phyloP scores from a whole-genome alignment of 1,139 yeast species.

The Geotrichum bryndzae region DNA sequence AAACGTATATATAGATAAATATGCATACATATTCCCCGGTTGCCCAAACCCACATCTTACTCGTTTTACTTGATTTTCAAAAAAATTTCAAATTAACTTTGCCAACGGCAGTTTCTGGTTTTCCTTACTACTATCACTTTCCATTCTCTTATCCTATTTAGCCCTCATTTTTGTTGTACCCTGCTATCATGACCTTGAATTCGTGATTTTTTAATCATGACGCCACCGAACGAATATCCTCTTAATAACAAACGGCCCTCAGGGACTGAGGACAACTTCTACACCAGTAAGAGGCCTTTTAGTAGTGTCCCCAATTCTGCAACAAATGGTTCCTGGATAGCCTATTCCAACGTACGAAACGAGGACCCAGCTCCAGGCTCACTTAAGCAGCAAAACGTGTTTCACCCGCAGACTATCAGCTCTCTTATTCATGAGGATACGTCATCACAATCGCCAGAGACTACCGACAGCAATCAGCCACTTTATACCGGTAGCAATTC shows the following conservation, averaged over 20 bases:
- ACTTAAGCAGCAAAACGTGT: not conserved
- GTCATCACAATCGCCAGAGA: not conserved
- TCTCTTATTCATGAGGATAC: not conserved
- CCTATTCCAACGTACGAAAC: not conserved
- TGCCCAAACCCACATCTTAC: not conserved
- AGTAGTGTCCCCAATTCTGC: not conserved
- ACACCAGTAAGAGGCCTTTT: not conserved
- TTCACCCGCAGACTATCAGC: not conserved
- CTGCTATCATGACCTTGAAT: not conserved
- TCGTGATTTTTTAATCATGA: not conserved
- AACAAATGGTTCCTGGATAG: not conserved
- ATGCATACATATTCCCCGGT: not conserved
- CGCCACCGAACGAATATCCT: not conserved
- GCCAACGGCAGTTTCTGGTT: not conserved
- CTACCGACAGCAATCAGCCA: conserved; percentile 1
- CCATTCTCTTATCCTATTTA: not conserved
- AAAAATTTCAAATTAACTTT: not conserved
- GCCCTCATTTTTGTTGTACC: not conserved
- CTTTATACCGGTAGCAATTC: conserved; percentile 7
- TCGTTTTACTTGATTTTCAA: not conserved
- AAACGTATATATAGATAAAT: not conserved
- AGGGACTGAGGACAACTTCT: not conserved
- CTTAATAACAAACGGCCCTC: not conserved
- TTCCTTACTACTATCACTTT: not conserved
- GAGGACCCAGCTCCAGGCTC: not conserved